These are phyloP conservation scores for Obba rivulosa DNA, from an alignment of 768 basidiomycete species.

Conservation along the genomic window DNA sequence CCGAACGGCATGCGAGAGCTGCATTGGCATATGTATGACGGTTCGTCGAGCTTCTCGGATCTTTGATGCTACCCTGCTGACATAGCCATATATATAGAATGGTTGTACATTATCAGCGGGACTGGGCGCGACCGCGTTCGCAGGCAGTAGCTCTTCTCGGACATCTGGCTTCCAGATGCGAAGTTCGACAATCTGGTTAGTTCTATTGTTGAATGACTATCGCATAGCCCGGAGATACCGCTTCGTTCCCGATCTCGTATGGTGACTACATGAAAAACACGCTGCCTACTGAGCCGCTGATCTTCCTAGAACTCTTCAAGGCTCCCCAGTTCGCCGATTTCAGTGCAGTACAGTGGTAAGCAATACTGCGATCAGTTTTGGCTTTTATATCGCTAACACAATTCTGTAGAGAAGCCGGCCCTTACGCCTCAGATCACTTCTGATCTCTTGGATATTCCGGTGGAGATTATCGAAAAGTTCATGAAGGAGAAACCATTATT, in stretches of 20 bases:
- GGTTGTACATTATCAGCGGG: conserved; percentile 22
- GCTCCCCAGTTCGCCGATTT: conserved; percentile 20
- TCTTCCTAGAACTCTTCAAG: conserved; percentile 23
- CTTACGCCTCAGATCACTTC: conserved; percentile 19
- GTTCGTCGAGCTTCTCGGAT: conserved; percentile 3
- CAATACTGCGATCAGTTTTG: neutral
- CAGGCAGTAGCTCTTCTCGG: conserved; percentile 16
- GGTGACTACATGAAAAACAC: conserved; percentile 22
- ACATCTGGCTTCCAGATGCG: conserved; percentile 22
- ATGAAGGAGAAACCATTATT: conserved; percentile 19
- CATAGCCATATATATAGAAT: conserved; percentile 9
- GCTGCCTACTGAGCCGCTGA: conserved; percentile 22
- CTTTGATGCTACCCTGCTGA: neutral
- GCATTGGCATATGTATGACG: conserved; percentile 22
- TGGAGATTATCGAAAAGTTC: conserved; percentile 11
- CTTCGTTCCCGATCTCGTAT: conserved; percentile 18
- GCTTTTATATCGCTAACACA: neutral
- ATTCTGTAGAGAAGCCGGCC: conserved; percentile 13
- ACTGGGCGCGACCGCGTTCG: conserved; percentile 20
- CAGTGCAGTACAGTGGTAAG: conserved; percentile 20
- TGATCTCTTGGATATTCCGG: conserved; percentile 18
- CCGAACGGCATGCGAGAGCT: conserved; percentile 22
- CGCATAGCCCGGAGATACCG: conserved; percentile 18
- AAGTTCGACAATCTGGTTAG: no score
- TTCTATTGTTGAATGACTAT: neutral